Evolutionary conservation across 805 yeast species (phyloP), one percentile per base, ranked within the genome.

Genomic region (Starmerella vitae): DNA sequence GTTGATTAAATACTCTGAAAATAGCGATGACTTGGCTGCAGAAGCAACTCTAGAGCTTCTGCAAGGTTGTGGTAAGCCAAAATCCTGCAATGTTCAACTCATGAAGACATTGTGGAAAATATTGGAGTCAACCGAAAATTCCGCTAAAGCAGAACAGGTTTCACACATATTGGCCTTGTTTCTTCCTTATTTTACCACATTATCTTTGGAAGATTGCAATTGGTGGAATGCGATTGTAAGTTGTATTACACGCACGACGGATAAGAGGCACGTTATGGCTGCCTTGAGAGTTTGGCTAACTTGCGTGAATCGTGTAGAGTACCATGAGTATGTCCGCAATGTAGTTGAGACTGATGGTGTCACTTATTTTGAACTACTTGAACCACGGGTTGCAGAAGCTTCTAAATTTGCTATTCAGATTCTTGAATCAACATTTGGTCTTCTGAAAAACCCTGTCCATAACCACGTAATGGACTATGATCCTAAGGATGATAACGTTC

Each of bases 401-500:
- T 35, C 41, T 5, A 84, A 83, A 54, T 72, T 72, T 51, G 65
- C 77, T 10, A 58, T 83, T 20, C 74, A 86, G 0, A 70, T 81
- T 13, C 53, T 83, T 25, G 76, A 76, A 47, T 55, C 71, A 17
- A 67, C 93, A 0, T 62, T 84, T 13, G 70, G 70, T 46, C 59
- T n/a, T 3, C 32, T 35, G 41, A 33, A 42, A 2, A 36, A 43
- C 0, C 47, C 56, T 13, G 42, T 74, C 3, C 54, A 65, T 8
- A 46, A 57, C 4, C 56, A 63, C 1, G 56, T 59, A 17, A 66
- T 77, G 53, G 34, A 41, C 2, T 77, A 78, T 77, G 59, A 56
- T 21, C 44, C 45, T 9, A 14, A 2, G 3, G 28, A 33, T 3
- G 19, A 25, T 4, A 47, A 36, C 0, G n/a, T 26, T 5, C n/a